These are phyloP conservation scores for Penicillium sp. DNA, from an alignment of 2,329 filamentous ascomycete species.

Conservation along the genomic window DNA sequence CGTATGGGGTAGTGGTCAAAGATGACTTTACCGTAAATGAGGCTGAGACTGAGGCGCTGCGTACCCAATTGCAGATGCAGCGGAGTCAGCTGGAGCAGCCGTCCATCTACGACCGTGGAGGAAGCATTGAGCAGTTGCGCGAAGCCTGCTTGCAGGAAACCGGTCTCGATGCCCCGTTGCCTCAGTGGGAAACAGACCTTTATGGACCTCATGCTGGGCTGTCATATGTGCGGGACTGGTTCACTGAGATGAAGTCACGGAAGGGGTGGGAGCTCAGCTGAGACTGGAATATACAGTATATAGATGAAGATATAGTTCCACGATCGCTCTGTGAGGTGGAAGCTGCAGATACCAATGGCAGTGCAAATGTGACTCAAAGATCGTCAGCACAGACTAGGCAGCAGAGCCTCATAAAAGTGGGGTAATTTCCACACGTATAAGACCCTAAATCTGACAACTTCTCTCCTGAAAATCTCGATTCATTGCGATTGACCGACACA, in stretches of 20 bases:
- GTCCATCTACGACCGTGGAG: slow-evolving; percentile 47
- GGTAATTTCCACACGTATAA: no score
- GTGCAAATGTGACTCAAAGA: no score
- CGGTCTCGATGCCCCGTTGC: slow-evolving; percentile 42
- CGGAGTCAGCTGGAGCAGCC: slow-evolving; percentile 20
- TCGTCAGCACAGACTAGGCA: no score
- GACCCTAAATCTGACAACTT: no score
- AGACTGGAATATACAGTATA: neutral
- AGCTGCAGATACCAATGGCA: no score
- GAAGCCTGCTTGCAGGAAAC: slow-evolving; percentile 44
- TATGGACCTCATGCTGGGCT: slow-evolving; percentile 50
- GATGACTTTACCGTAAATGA: slow-evolving; percentile 39
- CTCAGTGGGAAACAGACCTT: slow-evolving; percentile 47
- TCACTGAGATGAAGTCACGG: slow-evolving; percentile 20
- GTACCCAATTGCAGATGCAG: slow-evolving; percentile 33
- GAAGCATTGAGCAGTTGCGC: slow-evolving; percentile 42
- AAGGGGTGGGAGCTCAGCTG: slow-evolving; percentile 11
- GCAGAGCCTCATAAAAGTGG: no score
- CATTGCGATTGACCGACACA: neutral
- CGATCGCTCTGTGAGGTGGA: no score
- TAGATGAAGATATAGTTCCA: no score
- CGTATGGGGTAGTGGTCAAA: slow-evolving; percentile 51
- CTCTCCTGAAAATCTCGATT: no score
- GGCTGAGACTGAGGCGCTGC: slow-evolving; percentile 38
- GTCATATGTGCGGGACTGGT: slow-evolving; percentile 49